Base-by-base conservation (phyloP, 2,329 filamentous ascomycete species). In the Sclerotiophoma versabilis region DNA sequence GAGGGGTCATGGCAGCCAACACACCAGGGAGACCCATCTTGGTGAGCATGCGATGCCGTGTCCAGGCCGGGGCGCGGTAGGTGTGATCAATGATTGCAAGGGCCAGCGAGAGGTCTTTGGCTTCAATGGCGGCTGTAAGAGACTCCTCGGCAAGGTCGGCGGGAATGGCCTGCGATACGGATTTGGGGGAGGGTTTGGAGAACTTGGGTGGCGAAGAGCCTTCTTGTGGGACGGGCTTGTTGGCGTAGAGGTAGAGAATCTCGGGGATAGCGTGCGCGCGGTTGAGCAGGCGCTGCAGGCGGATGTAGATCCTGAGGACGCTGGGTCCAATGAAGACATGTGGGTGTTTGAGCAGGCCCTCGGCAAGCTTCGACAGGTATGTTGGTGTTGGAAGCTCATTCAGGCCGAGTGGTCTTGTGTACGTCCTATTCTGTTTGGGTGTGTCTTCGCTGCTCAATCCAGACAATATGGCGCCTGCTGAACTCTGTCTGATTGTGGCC, bases 231-330 rank as follows among this genome's bases (percentile, higher is more conserved):
- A 87, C 80, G 9, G 91, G 89, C 75, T 98, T 99, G 64, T 85
- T 85, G 42, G 91, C 91, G 73, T 93, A 98, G 47, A 97, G 82
- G 50, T 87, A 80, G 69, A 99, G 89, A 34, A 92, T 85, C 55
- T 88, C 84, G 6, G 93, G 92, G 58, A 98, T 84, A 37, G 90
- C 87, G 60, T 91, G 85, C 2, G 92, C 87, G 51, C 84, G 86
- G 57, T 86, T 84, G 36, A 98, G 83, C 10, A 87, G 82, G 23
- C 87, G 82, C 73, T 96, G 92, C 37, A 91, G 85, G 30, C 84
- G 81, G 58, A 96, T 87, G 75, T 97, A 98, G 63, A 84, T 75
- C 52, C 84, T 80, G 32, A 98, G 84, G 27, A 93, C 79, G 25
- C 83, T 79, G 8, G 88, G 85, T 4, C 90, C 90, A 69, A 98